Percentiles rank a stretch among this genome's conserved stretches.
These are phyloP conservation scores for Davidsoniella virescens DNA, from an alignment of 2,329 filamentous ascomycete species.

Conservation along the genomic window DNA sequence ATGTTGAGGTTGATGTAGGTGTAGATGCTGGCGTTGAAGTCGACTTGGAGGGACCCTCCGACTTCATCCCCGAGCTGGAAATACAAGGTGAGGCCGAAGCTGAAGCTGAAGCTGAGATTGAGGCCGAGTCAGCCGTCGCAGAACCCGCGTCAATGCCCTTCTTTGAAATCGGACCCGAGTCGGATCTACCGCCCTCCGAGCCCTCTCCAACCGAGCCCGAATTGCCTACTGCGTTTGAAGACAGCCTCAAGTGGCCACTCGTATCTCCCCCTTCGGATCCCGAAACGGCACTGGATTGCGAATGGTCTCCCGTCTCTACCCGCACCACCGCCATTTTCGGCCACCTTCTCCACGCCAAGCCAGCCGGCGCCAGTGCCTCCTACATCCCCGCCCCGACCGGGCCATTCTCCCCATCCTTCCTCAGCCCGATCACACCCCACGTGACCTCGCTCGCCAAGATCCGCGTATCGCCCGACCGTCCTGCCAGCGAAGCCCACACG, in stretches of 20 bases:
- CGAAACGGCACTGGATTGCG: background rate
- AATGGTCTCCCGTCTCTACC: conserved; percentile 9
- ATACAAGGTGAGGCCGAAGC: too few species aligned
- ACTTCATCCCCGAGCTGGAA: too few species aligned
- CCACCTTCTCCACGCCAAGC: conserved; percentile 27
- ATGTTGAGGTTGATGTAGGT: background rate
- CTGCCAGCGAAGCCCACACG: background rate
- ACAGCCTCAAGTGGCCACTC: conserved; percentile 10
- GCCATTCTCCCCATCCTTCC: conserved; percentile 16
- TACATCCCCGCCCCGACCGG: background rate
- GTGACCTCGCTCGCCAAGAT: conserved; percentile 27
- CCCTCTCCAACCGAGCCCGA: background rate
- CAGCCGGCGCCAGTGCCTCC: conserved; percentile 9
- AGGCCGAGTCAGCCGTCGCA: too few species aligned
- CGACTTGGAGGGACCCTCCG: too few species aligned
- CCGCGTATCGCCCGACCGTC: conserved; percentile 20
- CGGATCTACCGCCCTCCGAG: background rate
- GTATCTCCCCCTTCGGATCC: background rate
- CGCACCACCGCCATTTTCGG: conserved; percentile 32
- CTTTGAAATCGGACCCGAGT: background rate
- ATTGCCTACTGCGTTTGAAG: conserved; percentile 1
- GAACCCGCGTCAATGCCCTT: too few species aligned
- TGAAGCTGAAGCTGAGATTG: too few species aligned
- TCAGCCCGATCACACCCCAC: conserved; percentile 32
- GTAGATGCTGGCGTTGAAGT: background rate